Percentiles rank a stretch among this genome's conserved stretches.
Conservation (phyloP, 129 eudicot species). For the Cynara cardunculus region DNA sequence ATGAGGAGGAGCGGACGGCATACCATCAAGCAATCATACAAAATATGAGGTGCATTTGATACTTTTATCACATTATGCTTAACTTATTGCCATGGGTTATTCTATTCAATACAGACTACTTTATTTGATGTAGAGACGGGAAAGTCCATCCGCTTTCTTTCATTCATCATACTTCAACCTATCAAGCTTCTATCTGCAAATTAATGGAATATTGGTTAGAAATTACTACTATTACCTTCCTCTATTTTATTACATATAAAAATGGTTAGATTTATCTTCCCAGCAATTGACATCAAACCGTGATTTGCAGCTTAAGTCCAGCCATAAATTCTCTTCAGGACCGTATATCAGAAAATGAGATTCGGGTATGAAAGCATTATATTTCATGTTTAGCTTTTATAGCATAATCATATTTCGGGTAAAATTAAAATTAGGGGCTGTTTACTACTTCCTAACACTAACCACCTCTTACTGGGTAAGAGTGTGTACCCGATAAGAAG, state of each 20-base stretch:
- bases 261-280: not conserved
- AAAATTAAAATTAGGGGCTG: no score
- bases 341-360: conserved; percentile 78
- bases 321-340: conserved; percentile 84
- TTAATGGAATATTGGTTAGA: conserved; percentile 93
- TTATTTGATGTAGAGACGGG: conserved; percentile 59
- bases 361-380: conserved; percentile 54
- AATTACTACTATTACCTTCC: not conserved
- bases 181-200: conserved; percentile 98
- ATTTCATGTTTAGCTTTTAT: not conserved
- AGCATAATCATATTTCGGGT: not conserved
- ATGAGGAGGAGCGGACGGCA: conserved; percentile 84
- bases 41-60: conserved; percentile 55
- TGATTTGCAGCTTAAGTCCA: conserved; percentile 77
- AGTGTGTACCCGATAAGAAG: no score
- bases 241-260: not conserved
- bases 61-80: not conserved
- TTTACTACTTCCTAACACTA: no score
- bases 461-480: no score
- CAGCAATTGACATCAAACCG: not conserved
- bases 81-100: not conserved
- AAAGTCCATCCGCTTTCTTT: conserved; percentile 88
- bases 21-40: conserved; percentile 72
- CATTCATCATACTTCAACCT: conserved; percentile 94
- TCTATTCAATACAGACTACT: not conserved